phyloP scores from a whole-genome alignment of 768 basidiomycete species.

The Naganishia vaughanmartiniae region DNA sequence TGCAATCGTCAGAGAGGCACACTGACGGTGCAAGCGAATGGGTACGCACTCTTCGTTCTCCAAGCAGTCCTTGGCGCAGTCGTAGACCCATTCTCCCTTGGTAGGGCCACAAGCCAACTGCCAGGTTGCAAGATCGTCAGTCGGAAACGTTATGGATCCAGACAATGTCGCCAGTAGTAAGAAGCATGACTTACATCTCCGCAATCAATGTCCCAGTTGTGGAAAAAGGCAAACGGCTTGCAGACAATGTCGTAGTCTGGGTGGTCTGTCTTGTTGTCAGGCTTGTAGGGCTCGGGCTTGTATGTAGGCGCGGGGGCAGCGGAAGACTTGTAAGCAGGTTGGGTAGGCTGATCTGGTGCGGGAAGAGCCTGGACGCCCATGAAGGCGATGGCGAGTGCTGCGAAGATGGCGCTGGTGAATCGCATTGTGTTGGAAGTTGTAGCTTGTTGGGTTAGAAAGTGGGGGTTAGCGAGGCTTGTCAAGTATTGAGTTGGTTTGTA shows the following conservation, averaged over 20 bases:
- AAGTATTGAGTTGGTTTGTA: not conserved
- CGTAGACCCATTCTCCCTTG: not conserved
- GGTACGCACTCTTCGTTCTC: not conserved
- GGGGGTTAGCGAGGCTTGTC: slow-evolving; percentile 2
- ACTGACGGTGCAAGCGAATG: not conserved
- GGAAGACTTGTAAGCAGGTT: not conserved
- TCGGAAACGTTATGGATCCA: not conserved
- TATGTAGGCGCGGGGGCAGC: not conserved
- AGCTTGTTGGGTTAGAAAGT: not conserved
- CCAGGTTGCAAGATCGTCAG: not conserved
- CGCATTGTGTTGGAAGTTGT: slow-evolving; percentile 5
- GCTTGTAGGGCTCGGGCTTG: not conserved
- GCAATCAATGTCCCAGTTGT: slow-evolving; percentile 8
- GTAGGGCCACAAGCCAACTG: slow-evolving; percentile 1
- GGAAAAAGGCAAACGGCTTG: slow-evolving; percentile 15
- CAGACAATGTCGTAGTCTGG: slow-evolving; percentile 13
- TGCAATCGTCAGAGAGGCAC: not conserved
- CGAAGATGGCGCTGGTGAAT: slow-evolving; percentile 9
- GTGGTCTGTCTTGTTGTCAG: slow-evolving; percentile 1
- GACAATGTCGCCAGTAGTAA: not conserved
- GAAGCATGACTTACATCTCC: slow-evolving; percentile 6
- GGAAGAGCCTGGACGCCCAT: slow-evolving; percentile 9
- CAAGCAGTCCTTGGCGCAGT: slow-evolving; percentile 7
- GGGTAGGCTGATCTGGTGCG: slow-evolving; percentile 7
- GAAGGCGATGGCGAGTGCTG: slow-evolving; percentile 12